Base-by-base conservation (phyloP, 176 grass and related monocot genomes). In the Saccharum spontaneum region DNA sequence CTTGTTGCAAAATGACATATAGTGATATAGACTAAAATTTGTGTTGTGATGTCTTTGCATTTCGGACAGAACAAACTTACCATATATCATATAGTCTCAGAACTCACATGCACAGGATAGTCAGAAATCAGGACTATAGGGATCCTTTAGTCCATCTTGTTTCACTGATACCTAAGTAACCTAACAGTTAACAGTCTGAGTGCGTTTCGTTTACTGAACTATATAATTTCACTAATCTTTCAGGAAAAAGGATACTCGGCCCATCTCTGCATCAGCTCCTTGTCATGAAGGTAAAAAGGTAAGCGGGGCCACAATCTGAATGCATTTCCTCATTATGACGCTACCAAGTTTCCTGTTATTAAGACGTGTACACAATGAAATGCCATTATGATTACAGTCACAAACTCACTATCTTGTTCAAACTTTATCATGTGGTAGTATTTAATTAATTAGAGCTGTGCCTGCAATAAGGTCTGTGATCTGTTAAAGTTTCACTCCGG, bases 251-350 rank as follows among this genome's bases (percentile, higher is more conserved):
- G 77, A 79, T 78, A 34, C 57, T 79, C 31, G 16, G 13, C 73
- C 67, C 70, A 71, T 87, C 71, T 83, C 89, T 76, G 87, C 76
- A 7, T 89, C 92, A 0, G 89, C 41, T 76, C 87, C 87, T 79
- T 89, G 64, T 41, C 80, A 43, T 64, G 75, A 78, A 89, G 78
- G 24, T 38, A 89, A 85, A 82, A 94, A 85, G 89, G 89, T 91
- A 71, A 82, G 77, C 10, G 36, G 23, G 59, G 59, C 2, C 11
- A 22, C 46, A 30, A 55, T 46, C 10, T 14, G 14, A 59, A 38
- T 57, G 20, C 24, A 69, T 44, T 90, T 26, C 2, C 30, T 12
- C 26, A 50, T 77, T 67, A 73, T 8, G 52, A 67, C 24, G 8
- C 3, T 66, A 34, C 40, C 44, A 57, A 4, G 12, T 33, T 4